Base-by-base conservation (phyloP, 768 basidiomycete species). In the Collybia sordida region DNA sequence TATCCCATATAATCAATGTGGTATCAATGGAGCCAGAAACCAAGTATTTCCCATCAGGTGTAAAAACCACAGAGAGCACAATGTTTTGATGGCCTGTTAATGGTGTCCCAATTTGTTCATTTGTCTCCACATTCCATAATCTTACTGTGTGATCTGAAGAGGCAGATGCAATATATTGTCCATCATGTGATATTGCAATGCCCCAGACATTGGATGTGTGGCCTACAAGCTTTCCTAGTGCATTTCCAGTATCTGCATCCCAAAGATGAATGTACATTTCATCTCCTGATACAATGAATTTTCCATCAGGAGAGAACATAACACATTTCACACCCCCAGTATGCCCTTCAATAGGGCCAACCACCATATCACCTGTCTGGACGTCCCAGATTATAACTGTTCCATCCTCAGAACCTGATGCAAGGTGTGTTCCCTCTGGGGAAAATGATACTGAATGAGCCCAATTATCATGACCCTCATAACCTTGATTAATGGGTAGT, bases 51-150 rank as follows among this genome's bases (percentile, higher is more conserved):
- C 51, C 51, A 52, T 48, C 51, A 21, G 22, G 31, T 35, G 51
- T 43, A 18, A 47, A 47, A 7, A 35, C 23, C 6, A 52, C 46
- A 37, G 25, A 42, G 4, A 0, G 25, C 3, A 52, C 25, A 6
- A 1, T 1, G 19, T 25, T 8, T 25, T 23, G 24, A 14, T 41
- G 25, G 1, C n/a, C 7, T 17, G 4, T 12, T 17, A 28, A 31
- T 18, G 17, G 42, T 8, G 11, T 25, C 11, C 7, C 27, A 4
- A 31, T 14, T 9, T n/a, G 14, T 2, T 9, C 8, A 8, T 14
- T 12, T 14, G 27, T 44, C 11, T 44, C 21, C 19, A 45, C 48
- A 55, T 66, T 53, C 65, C 65, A 67, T 0, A 65, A 14, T 14
- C 31, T 31, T 14, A 31, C 31, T 31, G 9, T 31, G 5, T 31